A percentile compares a stretch with the other conserved stretches of the same genome.
Conservation (phyloP, 495 filamentous ascomycete genomes). For the Copromyces sp. region DNA sequence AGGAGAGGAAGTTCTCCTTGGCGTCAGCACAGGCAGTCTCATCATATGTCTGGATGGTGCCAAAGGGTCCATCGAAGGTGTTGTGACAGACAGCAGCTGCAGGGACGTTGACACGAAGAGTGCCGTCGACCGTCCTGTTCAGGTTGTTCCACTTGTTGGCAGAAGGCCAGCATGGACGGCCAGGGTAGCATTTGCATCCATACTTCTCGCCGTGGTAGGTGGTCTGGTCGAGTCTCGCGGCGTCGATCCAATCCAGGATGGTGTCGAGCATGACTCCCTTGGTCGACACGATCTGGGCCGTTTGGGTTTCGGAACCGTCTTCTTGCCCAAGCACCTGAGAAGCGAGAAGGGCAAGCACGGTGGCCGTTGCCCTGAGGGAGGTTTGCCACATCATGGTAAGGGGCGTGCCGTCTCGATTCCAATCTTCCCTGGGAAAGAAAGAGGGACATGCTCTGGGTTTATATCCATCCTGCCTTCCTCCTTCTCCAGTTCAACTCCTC, state of each 20-base stretch:
- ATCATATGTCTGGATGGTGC: slow-evolving; percentile 20
- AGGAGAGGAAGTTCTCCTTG: slow-evolving; percentile 13
- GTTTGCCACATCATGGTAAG: neutral
- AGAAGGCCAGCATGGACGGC: slow-evolving; percentile 26
- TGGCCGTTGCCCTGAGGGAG: neutral
- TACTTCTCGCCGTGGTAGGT: slow-evolving; percentile 14
- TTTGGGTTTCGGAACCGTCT: neutral
- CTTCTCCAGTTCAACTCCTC: neutral
- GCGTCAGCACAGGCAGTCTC: slow-evolving; percentile 17
- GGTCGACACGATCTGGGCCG: neutral
- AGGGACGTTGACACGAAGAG: slow-evolving; percentile 16
- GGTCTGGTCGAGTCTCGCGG: neutral
- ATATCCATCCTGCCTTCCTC: neutral
- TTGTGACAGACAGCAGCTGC: slow-evolving; percentile 21
- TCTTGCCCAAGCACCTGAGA: neutral
- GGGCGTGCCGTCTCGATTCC: neutral
- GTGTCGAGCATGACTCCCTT: slow-evolving; percentile 10
- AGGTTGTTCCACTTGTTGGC: slow-evolving; percentile 17
- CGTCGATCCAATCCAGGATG: slow-evolving; percentile 10
- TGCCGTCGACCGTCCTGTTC: slow-evolving; percentile 22
- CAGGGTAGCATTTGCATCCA: slow-evolving; percentile 27
- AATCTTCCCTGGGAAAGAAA: neutral
- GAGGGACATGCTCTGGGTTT: neutral
- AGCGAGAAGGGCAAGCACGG: neutral
- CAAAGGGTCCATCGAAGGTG: slow-evolving; percentile 13